Percentiles rank a stretch among this genome's conserved stretches.
Evolutionary conservation across 2,329 filamentous ascomycete species (phyloP).

Genomic region (Biscogniauxia marginata): DNA sequence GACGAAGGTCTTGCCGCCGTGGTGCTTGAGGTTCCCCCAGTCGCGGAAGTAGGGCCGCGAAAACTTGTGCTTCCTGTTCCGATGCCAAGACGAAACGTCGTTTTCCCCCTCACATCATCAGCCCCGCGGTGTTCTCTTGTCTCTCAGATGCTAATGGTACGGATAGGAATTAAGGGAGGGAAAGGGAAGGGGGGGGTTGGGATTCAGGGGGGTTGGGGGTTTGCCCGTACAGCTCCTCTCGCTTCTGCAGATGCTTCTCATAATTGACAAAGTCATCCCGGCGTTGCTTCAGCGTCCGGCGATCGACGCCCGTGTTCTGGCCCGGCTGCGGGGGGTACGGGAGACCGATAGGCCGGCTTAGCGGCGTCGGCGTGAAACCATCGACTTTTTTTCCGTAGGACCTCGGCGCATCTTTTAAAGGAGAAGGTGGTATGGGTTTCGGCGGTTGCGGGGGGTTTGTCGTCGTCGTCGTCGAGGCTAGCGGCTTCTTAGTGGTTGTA

Average conservation of each 20-base stretch:
- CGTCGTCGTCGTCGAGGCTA: slow-evolving; percentile 6
- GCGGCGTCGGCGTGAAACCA: slow-evolving; percentile 57
- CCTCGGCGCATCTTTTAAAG: slow-evolving; percentile 57
- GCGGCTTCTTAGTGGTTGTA: slow-evolving; percentile 9
- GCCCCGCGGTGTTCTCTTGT: too few species aligned
- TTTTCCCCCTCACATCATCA: background rate
- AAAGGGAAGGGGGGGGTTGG: too few species aligned
- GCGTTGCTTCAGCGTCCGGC: slow-evolving; percentile 63
- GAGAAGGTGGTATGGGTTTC: slow-evolving; percentile 36
- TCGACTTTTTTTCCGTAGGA: slow-evolving; percentile 56
- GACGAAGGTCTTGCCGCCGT: slow-evolving; percentile 90
- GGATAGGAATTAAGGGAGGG: too few species aligned
- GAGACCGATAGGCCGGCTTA: slow-evolving; percentile 79
- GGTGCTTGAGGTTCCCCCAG: slow-evolving; percentile 79
- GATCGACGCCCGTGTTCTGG: slow-evolving; percentile 79
- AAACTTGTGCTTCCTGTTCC: slow-evolving; percentile 66
- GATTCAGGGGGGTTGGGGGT: background rate
- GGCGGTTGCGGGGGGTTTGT: slow-evolving; percentile 10
- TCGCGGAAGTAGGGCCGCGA: slow-evolving; percentile 92
- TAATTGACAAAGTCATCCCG: slow-evolving; percentile 81
- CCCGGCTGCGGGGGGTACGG: slow-evolving; percentile 68
- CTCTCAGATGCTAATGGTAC: too few species aligned
- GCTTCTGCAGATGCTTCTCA: slow-evolving; percentile 75
- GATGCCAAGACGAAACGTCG: background rate
- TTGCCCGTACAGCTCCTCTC: slow-evolving; percentile 69